Percentiles rank a stretch among this genome's conserved stretches.
Evolutionary conservation across 1,284 basidiomycete genomes (phyloP).

Genomic region (Rhodotorula sp.): DNA sequence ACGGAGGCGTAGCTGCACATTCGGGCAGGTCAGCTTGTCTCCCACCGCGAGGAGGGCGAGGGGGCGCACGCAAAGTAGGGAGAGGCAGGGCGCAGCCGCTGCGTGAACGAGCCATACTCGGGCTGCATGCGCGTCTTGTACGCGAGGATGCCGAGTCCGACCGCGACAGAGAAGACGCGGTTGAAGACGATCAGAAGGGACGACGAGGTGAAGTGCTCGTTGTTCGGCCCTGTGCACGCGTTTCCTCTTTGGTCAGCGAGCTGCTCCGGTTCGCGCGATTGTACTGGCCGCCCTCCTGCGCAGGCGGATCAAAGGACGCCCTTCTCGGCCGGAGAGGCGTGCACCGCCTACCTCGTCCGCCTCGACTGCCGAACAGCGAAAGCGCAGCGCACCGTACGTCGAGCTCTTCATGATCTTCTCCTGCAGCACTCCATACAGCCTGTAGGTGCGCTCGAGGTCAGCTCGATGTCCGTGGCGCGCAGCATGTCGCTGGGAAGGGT

Average conservation of each 20-base stretch:
- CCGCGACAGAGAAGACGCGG: constrained; percentile 39
- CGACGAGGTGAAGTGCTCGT: constrained; percentile 43
- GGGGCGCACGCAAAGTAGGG: constrained; percentile 14
- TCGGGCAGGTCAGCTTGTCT: neutral
- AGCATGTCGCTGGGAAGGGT: neutral
- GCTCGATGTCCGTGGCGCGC: neutral
- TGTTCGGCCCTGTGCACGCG: constrained; percentile 23
- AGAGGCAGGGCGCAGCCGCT: constrained; percentile 16
- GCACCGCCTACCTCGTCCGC: no score
- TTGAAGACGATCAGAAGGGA: constrained; percentile 44
- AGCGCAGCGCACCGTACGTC: constrained; percentile 35
- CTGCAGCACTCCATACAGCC: constrained; percentile 41
- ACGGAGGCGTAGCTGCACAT: constrained; percentile 36
- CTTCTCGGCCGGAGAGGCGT: neutral
- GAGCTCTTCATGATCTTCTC: constrained; percentile 46
- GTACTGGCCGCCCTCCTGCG: no score
- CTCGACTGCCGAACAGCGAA: no score
- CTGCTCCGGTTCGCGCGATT: neutral
- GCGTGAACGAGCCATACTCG: constrained; percentile 8
- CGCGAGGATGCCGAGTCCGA: constrained; percentile 37
- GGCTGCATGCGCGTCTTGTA: constrained; percentile 17
- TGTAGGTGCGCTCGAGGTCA: neutral
- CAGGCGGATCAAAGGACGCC: no score
- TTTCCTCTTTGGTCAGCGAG: neutral
- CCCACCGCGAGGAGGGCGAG: no score